A percentile compares a stretch with the other conserved stretches of the same genome.
Conservation (phyloP, 306 rosid genomes). For the Echinosophora koreensis region DNA sequence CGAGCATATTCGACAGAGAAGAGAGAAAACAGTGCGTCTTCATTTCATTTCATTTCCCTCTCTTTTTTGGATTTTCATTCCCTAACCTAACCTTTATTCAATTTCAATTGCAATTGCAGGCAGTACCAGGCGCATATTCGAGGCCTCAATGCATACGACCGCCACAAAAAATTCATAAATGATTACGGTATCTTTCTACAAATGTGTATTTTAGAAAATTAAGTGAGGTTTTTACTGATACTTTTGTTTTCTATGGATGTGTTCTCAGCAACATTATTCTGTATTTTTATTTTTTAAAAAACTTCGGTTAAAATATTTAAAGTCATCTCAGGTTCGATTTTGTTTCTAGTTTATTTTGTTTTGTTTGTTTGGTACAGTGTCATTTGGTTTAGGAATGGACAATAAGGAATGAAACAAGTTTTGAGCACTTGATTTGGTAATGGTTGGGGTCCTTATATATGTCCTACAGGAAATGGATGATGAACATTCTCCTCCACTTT, state of each 20-base stretch:
- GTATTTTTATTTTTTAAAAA: not conserved
- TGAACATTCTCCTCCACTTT: conserved; percentile 85
- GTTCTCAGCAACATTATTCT: not conserved
- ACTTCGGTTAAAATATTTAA: too few species aligned
- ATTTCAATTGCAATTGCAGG: conserved; percentile 37
- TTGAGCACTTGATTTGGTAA: conserved; percentile 66
- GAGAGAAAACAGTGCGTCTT: conserved; percentile 58
- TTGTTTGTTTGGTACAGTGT: not conserved
- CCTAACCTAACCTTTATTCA: not conserved
- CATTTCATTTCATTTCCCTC: not conserved
- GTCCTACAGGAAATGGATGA: conserved; percentile 84
- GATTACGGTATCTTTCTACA: conserved; percentile 66
- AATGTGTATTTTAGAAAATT: too few species aligned
- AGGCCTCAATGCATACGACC: conserved; percentile 63
- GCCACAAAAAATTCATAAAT: conserved; percentile 60
- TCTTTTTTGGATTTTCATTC: conserved; percentile 15
- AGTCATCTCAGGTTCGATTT: too few species aligned
- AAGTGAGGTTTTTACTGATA: not conserved
- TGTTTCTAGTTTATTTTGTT: too few species aligned
- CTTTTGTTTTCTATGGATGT: not conserved
- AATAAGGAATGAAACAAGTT: conserved; percentile 55
- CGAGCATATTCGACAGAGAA: conserved; percentile 55
- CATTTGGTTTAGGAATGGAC: conserved; percentile 54
- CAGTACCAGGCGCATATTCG: conserved; percentile 63
- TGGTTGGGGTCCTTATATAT: conserved; percentile 38